Base-by-base conservation (phyloP, 495 filamentous ascomycete species). In the Neurospora africana region DNA sequence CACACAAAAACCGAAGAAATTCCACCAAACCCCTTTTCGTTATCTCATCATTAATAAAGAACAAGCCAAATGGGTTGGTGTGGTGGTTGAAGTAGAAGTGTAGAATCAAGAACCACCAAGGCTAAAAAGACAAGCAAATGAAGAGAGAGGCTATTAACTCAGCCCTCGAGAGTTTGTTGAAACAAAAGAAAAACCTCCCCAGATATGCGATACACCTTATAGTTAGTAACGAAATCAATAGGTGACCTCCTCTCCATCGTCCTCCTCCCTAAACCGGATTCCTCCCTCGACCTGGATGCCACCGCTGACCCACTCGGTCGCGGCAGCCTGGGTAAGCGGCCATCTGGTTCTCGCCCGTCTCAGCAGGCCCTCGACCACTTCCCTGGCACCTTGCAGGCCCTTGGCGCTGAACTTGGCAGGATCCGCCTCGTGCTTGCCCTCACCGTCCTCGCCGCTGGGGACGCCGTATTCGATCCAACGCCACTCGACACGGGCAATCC, bases 401-500 rank as follows among this genome's bases (percentile, higher is more conserved):
- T 79, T 82, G 6, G 88, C 89, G 73, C 90, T 79, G 68, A 89
- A 87, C 68, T 82, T 80, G 21, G 79, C 77, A 39, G 79, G 72
- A 69, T 86, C 81, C 11, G 84, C 82, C 69, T 87, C 84, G 73
- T 87, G 83, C 65, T 84, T 79, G 17, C 79, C 79, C n/a, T 78
- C 75, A 37, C 78, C 79, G 0, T 79, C 79, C 68, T 75, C 91
- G 33, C 90, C 92, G 40, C 93, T 91, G 36, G 87, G 86, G 71
- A 91, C 89, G 10, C 89, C 92, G 75, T 91, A 96, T 70, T 90
- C 89, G 69, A 91, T 89, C 95, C 95, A 99, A 27, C 90, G 86
- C 95, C 95, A 99, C 75, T 99, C 95, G 65, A 91, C 91, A 15
- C 95, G 85, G 6, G 96, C 95, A 71, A 99, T 98, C n/a, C 93